Conservation (phyloP, 805 yeast species). For the Tetrapisispora pingtungensis region DNA sequence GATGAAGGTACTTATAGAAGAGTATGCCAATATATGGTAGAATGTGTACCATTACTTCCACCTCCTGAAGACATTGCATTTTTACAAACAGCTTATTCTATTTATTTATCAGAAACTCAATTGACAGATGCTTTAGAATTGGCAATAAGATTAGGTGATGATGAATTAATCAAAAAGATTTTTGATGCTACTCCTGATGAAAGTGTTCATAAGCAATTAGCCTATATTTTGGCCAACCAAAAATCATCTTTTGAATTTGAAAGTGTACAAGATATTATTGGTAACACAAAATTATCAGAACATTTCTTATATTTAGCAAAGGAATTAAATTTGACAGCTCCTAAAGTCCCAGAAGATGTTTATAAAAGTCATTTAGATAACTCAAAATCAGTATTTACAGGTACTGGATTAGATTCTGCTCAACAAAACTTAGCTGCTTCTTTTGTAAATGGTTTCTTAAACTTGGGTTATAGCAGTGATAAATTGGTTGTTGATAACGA, state of each 20-base stretch:
- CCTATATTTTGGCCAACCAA: slow-evolving; percentile 79
- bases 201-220: slow-evolving; percentile 77
- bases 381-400: slow-evolving; percentile 44
- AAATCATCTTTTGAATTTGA: slow-evolving; percentile 68
- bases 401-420: slow-evolving; percentile 65
- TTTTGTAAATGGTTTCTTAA: slow-evolving; percentile 87
- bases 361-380: slow-evolving; percentile 85
- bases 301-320: slow-evolving; percentile 71
- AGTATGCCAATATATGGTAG: slow-evolving; percentile 87
- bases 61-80: slow-evolving; percentile 88
- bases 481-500: slow-evolving; percentile 70
- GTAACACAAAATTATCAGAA: slow-evolving; percentile 69
- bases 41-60: slow-evolving; percentile 92
- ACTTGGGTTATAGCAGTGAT: slow-evolving; percentile 85
- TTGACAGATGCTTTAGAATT: slow-evolving; percentile 82
- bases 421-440: slow-evolving; percentile 90
- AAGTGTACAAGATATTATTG: slow-evolving; percentile 73
- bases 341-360: slow-evolving; percentile 90
- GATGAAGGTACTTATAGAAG: slow-evolving; percentile 77
- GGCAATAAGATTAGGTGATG: slow-evolving; percentile 85
- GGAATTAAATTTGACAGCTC: slow-evolving; percentile 80
- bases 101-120: slow-evolving; percentile 68
- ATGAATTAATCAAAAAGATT: slow-evolving; percentile 62
- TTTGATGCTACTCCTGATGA: slow-evolving; percentile 72
- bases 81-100: slow-evolving; percentile 77